These are phyloP conservation scores for Stachybotrys elegans DNA, from an alignment of 2,329 filamentous ascomycete genomes.

Conservation along the genomic window DNA sequence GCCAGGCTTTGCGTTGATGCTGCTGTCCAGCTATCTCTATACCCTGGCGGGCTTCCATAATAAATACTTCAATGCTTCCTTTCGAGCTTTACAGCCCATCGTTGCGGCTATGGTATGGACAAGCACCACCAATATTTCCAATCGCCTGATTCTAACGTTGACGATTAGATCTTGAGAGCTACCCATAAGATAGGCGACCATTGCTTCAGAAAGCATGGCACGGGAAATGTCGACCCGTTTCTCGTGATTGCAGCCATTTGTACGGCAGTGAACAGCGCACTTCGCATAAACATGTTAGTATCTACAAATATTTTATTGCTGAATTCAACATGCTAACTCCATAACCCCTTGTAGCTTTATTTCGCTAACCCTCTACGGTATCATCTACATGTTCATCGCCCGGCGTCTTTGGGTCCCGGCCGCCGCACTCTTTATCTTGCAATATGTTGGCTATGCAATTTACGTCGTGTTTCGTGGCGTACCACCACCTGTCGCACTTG, in stretches of 20 bases:
- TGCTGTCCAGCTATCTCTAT: conserved; percentile 4
- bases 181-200: conserved; percentile 2
- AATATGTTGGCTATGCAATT: conserved; percentile 6
- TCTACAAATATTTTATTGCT: neutral
- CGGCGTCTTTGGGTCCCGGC: conserved; percentile 7
- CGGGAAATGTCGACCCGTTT: conserved; percentile 2
- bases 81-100: conserved; percentile 6
- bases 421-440: conserved; percentile 4
- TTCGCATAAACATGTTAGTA: conserved; percentile 8
- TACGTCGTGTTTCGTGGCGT: conserved; percentile 9
- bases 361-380: conserved; percentile 4
- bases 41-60: conserved; percentile 44
- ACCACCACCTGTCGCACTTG: conserved; percentile 6
- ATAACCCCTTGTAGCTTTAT: conserved; percentile 4
- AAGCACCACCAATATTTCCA: neutral
- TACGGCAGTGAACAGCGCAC: conserved; percentile 5
- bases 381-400: conserved; percentile 6
- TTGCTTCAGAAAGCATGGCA: conserved; percentile 1
- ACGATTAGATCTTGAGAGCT: neutral
- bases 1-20: conserved; percentile 5
- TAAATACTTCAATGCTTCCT: conserved; percentile 42
- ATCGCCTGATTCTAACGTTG: neutral
- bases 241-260: conserved; percentile 2
- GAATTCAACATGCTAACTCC: neutral
- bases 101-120: conserved; percentile 1